Base-by-base conservation (phyloP, 805 yeast genomes). In the Grigorovia transvaalensis region DNA sequence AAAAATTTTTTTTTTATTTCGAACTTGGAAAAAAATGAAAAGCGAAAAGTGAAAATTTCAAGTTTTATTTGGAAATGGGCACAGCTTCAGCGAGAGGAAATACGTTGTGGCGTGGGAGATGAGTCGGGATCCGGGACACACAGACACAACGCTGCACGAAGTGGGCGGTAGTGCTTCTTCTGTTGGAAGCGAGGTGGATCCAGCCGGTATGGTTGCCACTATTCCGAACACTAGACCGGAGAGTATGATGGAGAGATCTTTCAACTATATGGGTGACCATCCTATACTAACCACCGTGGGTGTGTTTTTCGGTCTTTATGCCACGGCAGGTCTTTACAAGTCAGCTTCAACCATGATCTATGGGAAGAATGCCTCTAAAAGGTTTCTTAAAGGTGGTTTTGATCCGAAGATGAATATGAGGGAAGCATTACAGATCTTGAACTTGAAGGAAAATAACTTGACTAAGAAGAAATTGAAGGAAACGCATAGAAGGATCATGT, bases 351-450 rank as follows among this genome's bases (percentile, higher is more conserved):
- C 55, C 4, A 58, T 53, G 43, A 43, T 67, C 44, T 85, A 88
- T n/a, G 85, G 88, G 43, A 85, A 85, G 11, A 78, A 80, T 18
- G 47, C 51, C 11, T 35, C 41, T 5, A 35, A 35, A 12, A 4
- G 9, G 15, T 35, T 9, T 13, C 15, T 35, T 35, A 86, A 82
- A 65, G 99, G 98, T 52, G 88, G 96, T 1, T 91, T 91, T 70
- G 96, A 90, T 41, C 67, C 79, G n/a, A 93, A 91, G 68, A 88
- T 91, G 96, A 77, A 78, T 53, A 83, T 90, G 46, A 83, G 79
- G 59, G 99, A 91, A 66, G 97, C 97, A 3, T 74, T 89, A 54
- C 89, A 80, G 64, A 86, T 91, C 33, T 77, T 91, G 59, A 85
- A 84, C 61, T 72, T 89, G 60, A 82, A 78, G 57, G 93, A 85